phyloP scores from a whole-genome alignment of 495 filamentous ascomycete species.

The Penicillium subrubescens region DNA sequence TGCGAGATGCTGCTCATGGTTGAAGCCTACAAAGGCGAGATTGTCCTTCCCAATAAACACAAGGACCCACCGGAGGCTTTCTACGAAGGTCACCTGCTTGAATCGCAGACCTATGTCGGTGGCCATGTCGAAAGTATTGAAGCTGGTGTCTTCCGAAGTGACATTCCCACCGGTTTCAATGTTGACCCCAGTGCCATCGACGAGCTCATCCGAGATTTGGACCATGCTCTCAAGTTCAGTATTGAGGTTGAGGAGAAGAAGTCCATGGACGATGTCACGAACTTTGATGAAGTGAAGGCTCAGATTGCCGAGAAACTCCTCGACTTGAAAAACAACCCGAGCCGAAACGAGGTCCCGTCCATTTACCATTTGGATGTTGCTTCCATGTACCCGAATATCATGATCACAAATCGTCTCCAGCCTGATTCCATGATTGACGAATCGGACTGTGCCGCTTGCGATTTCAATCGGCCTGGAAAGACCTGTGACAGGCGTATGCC shows the following conservation, averaged over 20 bases:
- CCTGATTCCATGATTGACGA: conserved; percentile 98
- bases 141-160: conserved; percentile 92
- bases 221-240: conserved; percentile 88
- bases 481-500: conserved; percentile 94
- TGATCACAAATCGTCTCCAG: conserved; percentile 98
- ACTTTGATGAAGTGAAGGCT: conserved; percentile 89
- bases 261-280: conserved; percentile 82
- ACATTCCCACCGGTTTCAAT: conserved; percentile 91
- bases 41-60: conserved; percentile 96
- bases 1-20: conserved; percentile 99
- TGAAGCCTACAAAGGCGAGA: conserved; percentile 88
- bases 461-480: conserved; percentile 97
- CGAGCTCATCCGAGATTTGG: conserved; percentile 82
- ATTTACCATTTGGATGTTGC: conserved; percentile 99
- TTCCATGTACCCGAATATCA: conserved; percentile 99
- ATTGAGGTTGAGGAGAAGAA: conserved; percentile 96
- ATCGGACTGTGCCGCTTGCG: conserved; percentile 93
- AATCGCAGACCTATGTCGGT: conserved; percentile 97
- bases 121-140: conserved; percentile 99
- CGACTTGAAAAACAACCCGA: conserved; percentile 77
- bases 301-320: conserved; percentile 76
- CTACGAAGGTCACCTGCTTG: conserved; percentile 93
- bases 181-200: conserved; percentile 86
- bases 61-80: conserved; percentile 87
- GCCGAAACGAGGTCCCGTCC: conserved; percentile 78